Evolutionary conservation across 2,329 filamentous ascomycete genomes (phyloP).

Genomic region (Sclerotinia trifoliorum): DNA sequence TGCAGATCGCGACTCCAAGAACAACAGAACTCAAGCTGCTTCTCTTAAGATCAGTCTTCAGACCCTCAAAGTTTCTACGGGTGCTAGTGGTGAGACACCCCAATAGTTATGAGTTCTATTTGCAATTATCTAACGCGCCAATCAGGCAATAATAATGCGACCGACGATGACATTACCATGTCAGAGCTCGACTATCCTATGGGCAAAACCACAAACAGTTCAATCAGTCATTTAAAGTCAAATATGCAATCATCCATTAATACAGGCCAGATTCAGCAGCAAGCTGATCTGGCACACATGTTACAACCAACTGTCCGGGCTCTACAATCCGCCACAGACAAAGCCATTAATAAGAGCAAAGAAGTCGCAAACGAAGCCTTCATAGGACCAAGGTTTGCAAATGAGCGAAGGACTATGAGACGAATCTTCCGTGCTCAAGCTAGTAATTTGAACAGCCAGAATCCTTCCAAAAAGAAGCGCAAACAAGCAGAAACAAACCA

Average conservation of each 20-base stretch:
- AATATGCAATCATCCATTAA: neutral
- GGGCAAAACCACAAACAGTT: neutral
- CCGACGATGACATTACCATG: neutral
- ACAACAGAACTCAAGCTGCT: neutral
- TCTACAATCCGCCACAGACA: neutral
- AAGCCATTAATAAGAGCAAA: neutral
- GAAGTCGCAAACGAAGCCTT: neutral
- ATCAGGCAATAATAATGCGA: neutral
- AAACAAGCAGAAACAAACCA: neutral
- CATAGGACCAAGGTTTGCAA: neutral
- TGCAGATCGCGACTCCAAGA: neutral
- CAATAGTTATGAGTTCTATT: too few relatives aligned
- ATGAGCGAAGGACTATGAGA: neutral
- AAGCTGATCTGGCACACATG: neutral
- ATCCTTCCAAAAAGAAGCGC: neutral
- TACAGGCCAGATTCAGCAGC: neutral
- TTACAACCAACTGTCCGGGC: neutral
- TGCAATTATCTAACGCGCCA: neutral
- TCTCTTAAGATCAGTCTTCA: neutral
- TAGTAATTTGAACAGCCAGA: neutral
- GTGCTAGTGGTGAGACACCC: neutral
- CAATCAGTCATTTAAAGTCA: neutral
- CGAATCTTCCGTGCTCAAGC: too few relatives aligned
- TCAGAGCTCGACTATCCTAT: neutral
- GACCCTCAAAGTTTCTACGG: neutral